Base-by-base conservation (phyloP, 2,329 filamentous ascomycete species). In the Rhynchosporium agropyri region DNA sequence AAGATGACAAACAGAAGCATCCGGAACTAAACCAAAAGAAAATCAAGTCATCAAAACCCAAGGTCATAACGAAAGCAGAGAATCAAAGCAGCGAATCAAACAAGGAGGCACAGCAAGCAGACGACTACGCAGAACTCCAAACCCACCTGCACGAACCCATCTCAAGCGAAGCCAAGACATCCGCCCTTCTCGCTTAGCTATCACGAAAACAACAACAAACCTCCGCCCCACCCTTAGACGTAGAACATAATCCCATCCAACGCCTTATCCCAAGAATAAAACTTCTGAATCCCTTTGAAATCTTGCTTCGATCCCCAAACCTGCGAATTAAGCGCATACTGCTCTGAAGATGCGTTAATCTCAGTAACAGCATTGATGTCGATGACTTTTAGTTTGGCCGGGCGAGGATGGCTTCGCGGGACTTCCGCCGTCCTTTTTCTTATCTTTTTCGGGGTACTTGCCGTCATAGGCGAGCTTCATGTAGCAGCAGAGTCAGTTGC, bases 401-500 rank as follows among this genome's bases (percentile, higher is more conserved):
- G 36, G 5, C 29, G 50, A 54, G 29, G 50, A 31, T 4, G 10
- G 10, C 28, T 12, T 51, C 28, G 7, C 20, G 33, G 33, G 15
- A 7, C 15, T 8, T 8, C 20, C 20, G 15, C 20, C 15, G 50
- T 36, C 28, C 7, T 53, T 58, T 15, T 43, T 43, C 10, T 43
- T 31, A 49, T 4, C 31, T 38, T 46, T 20, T 31, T 6, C 20
- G 56, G 45, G 26, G 13, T n/a, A 38, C 13, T 20, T 20, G 15
- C 13, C n/a, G 33, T 60, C 38, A 13, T 45, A 29, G 28, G 40
- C 53, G n/a, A 53, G 58, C 9, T 38, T 46, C 56, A 65, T 54
- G 49, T 65, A 63, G 55, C 55, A 62, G 0, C 60, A 38, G 1
- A 59, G 38, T 5, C 65, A 57, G 15, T 61, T 53, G 33, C 63